Base-by-base conservation (phyloP, 305 asterid genomes). In the Fraxinus dipetala region DNA sequence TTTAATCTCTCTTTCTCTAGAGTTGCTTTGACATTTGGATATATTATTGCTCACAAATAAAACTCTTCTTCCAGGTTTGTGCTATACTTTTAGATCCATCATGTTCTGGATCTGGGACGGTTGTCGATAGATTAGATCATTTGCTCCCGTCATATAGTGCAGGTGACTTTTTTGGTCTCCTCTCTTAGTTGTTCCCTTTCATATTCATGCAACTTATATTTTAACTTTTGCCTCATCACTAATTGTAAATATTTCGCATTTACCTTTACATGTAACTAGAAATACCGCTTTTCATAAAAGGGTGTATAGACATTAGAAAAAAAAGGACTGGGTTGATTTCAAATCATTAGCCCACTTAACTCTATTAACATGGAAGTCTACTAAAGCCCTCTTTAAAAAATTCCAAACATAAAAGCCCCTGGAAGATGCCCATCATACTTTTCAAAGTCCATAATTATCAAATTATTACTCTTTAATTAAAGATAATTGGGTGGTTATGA, bases 71-170 rank as follows among this genome's bases (percentile, higher is more conserved):
- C 26, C 90, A 94, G 97, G 94, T 93, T 67, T 91, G 91, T 20
- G 99, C 97, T 65, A 93, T 96, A 83, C 96, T 94, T 24, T 84
- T 94, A 82, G 98, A 96, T 89, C 98, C 98, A 45, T 96, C 98
- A 2, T 96, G 99, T 87, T 96, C 99, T 81, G 99, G 99, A 75
- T 96, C 98, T 48, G 99, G 99, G 74, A 96, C 97, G n/a, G 91
- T 89, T 83, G 82, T 90, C 6, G 98, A 94, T 40, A 93, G 98
- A 89, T 83, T 96, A 79, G 98, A 96, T 84, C 98, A 96, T 86
- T 85, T 96, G 67, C 97, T 96, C 81, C 98, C 99, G 35, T 94
- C 98, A 5, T 91, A 91, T 84, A 84, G 61, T 78, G 85, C 91
- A 90, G 97, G 98, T 95, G 75, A 79, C 34, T 40, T 40, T 78